Conservation (phyloP, 129 eudicot species). For the Escallonia rubra region DNA sequence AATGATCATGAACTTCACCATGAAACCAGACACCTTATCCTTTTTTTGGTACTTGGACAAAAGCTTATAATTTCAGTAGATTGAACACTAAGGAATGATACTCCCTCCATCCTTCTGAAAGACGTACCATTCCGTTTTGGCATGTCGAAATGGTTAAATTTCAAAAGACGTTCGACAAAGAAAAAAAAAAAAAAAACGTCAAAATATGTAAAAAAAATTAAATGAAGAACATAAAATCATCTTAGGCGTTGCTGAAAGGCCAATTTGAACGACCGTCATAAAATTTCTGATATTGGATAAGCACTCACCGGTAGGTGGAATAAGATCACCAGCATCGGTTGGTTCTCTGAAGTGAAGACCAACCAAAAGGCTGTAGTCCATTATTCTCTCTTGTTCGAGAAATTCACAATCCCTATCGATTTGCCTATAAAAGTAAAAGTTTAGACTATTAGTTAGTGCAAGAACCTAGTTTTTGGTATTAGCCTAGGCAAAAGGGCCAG, state of each 20-base stretch:
- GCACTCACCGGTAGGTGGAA: conserved; percentile 42
- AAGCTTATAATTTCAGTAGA: no score
- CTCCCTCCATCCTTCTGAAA: no score
- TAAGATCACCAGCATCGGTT: conserved; percentile 37
- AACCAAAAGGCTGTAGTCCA: conserved; percentile 92
- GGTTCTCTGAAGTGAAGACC: conserved; percentile 89
- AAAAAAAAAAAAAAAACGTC: no score
- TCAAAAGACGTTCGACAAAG: no score
- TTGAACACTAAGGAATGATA: no score
- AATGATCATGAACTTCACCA: no score
- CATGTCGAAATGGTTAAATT: no score
- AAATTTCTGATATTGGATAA: not conserved
- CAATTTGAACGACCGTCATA: no score
- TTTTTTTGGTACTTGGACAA: no score
- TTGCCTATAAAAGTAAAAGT: conserved; percentile 43
- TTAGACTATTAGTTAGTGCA: not conserved
- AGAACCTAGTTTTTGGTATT: not conserved
- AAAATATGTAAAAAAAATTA: not conserved
- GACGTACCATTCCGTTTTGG: no score
- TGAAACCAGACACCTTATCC: no score
- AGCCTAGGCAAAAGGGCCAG: not conserved
- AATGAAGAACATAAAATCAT: not conserved
- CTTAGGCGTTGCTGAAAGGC: no score
- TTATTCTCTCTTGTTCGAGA: conserved; percentile 91
- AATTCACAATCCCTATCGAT: conserved; percentile 84